These are phyloP conservation scores for Cercospora citrullina DNA, from an alignment of 2,329 filamentous ascomycete species.

Conservation along the genomic window DNA sequence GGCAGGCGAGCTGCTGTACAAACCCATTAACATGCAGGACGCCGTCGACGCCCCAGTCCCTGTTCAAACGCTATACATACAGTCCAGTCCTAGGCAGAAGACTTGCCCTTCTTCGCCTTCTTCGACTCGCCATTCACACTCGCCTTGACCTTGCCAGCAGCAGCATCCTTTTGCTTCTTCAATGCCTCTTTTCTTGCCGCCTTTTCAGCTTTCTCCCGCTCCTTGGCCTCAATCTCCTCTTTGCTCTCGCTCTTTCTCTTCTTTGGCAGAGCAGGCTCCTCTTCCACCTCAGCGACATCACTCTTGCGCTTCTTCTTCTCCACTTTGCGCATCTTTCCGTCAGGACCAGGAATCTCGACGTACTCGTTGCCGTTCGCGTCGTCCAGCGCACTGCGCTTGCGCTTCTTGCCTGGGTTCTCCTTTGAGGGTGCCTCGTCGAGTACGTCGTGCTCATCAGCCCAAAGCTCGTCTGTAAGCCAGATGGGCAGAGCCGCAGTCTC, in stretches of 20 bases:
- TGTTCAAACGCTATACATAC: neutral
- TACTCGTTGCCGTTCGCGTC: slow-evolving; percentile 28
- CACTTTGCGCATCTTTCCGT: slow-evolving; percentile 38
- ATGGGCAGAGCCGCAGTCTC: slow-evolving; percentile 88
- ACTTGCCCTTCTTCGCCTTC: slow-evolving; percentile 18
- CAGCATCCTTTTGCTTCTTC: slow-evolving; percentile 33
- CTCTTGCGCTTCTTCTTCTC: slow-evolving; percentile 33
- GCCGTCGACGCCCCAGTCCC: neutral
- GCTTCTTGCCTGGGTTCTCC: slow-evolving; percentile 37
- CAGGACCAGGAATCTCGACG: slow-evolving; percentile 36
- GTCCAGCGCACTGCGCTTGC: slow-evolving; percentile 36
- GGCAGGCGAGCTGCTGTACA: slow-evolving; percentile 1
- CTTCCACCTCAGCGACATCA: slow-evolving; percentile 23
- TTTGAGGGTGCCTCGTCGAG: slow-evolving; percentile 52
- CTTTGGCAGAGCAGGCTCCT: slow-evolving; percentile 28
- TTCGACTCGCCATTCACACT: slow-evolving; percentile 19
- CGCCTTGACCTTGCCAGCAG: slow-evolving; percentile 14
- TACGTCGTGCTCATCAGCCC: slow-evolving; percentile 75
- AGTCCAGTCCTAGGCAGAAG: neutral
- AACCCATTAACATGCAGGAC: neutral
- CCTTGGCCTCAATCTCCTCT: slow-evolving; percentile 27
- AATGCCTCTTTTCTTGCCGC: slow-evolving; percentile 31
- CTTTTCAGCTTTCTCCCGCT: slow-evolving; percentile 29
- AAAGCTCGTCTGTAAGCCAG: slow-evolving; percentile 90
- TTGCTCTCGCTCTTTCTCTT: slow-evolving; percentile 34